A percentile compares a stretch with the other conserved stretches of the same genome.
Evolutionary conservation across 805 yeast genomes (phyloP).

Genomic region (Pichia kluyveri): DNA sequence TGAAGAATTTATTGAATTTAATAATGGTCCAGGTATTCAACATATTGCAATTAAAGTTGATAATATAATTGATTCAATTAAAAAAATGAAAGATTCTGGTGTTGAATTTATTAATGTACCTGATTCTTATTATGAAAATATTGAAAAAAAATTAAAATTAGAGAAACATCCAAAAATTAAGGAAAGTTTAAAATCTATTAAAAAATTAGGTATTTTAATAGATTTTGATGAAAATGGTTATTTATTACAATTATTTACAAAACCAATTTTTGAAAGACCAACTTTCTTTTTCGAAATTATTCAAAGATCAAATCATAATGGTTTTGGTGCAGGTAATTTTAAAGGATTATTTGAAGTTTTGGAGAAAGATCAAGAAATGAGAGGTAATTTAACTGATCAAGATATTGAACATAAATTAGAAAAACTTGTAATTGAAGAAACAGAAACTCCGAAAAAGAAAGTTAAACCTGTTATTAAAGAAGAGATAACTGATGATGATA

Average conservation of each 20-base stretch:
- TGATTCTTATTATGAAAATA: slow-evolving; percentile 42
- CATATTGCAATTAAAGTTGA: slow-evolving; percentile 66
- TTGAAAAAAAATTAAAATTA: slow-evolving; percentile 35
- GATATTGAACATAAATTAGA: not conserved
- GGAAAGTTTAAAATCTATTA: slow-evolving; percentile 44
- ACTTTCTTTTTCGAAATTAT: slow-evolving; percentile 76
- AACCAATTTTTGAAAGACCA: slow-evolving; percentile 70
- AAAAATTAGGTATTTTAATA: slow-evolving; percentile 50
- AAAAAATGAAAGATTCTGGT: slow-evolving; percentile 49
- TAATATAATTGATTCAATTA: slow-evolving; percentile 51
- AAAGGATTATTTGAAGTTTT: slow-evolving; percentile 72
- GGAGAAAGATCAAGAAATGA: slow-evolving; percentile 61
- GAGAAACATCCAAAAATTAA: slow-evolving; percentile 32
- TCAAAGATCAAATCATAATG: slow-evolving; percentile 70
- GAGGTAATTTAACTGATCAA: slow-evolving; percentile 50
- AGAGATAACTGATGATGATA: slow-evolving; percentile 11
- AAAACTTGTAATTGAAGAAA: not conserved
- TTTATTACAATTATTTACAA: slow-evolving; percentile 69
- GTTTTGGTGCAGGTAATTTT: slow-evolving; percentile 87
- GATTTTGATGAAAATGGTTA: slow-evolving; percentile 78
- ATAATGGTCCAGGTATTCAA: slow-evolving; percentile 79
- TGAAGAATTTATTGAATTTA: slow-evolving; percentile 69
- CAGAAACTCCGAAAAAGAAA: not conserved
- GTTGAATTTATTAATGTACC: slow-evolving; percentile 61
- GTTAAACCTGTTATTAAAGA: not conserved